phyloP scores from a whole-genome alignment of 805 yeast genomes.

The Candida bentonensis region DNA sequence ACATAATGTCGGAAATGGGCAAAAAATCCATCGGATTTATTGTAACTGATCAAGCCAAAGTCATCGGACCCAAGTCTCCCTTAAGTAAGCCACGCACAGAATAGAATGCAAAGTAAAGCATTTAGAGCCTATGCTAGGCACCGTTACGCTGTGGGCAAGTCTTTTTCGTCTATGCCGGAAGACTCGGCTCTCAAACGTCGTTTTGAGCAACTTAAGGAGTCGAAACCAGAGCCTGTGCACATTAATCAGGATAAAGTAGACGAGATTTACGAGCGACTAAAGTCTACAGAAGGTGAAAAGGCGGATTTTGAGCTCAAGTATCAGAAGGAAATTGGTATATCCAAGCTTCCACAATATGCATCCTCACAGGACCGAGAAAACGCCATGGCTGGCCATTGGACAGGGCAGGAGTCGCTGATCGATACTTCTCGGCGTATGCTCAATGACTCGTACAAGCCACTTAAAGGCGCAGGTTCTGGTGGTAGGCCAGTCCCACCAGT shows the following conservation, averaged over 20 bases:
- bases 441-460: slow-evolving; percentile 35
- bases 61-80: no score
- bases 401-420: slow-evolving; percentile 33
- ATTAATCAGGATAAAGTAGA: slow-evolving; percentile 1
- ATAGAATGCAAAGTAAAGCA: neutral
- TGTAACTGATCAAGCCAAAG: neutral
- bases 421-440: slow-evolving; percentile 44
- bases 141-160: neutral
- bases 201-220: neutral
- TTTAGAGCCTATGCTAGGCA: neutral
- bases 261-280: neutral
- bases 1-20: neutral
- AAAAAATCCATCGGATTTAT: neutral
- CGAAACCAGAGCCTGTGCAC: neutral
- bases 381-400: slow-evolving; percentile 45
- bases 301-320: slow-evolving; percentile 28
- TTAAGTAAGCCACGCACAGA: neutral
- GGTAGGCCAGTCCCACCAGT: slow-evolving; percentile 5
- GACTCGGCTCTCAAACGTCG: slow-evolving; percentile 5
- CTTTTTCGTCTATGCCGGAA: neutral
- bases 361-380: slow-evolving; percentile 30
- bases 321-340: slow-evolving; percentile 27
- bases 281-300: slow-evolving; percentile 14
- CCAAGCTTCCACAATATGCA: slow-evolving; percentile 32
- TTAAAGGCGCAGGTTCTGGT: slow-evolving; percentile 9